Conservation (phyloP, 2,329 filamentous ascomycete species). For the Celoporthe dispersa region DNA sequence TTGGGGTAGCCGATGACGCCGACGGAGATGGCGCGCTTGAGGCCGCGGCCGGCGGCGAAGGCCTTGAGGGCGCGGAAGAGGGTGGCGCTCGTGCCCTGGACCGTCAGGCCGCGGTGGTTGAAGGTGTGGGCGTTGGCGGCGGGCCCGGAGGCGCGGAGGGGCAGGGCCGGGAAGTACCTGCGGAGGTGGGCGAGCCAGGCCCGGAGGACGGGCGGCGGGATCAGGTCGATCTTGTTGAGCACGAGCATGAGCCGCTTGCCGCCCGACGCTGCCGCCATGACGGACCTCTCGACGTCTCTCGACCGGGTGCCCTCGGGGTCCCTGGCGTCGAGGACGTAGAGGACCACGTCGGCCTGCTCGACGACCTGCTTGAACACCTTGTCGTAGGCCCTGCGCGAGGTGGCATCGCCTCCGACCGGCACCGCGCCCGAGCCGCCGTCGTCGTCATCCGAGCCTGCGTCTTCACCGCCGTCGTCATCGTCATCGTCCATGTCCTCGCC, state of each 20-base stretch:
- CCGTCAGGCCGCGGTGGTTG: slow-evolving; percentile 87
- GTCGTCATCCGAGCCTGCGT: slow-evolving; percentile 58
- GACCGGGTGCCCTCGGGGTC: slow-evolving; percentile 91
- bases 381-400: slow-evolving; percentile 86
- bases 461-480: slow-evolving; percentile 30
- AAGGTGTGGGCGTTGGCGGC: slow-evolving; percentile 88
- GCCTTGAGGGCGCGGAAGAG: slow-evolving; percentile 90
- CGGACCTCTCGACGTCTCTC: slow-evolving; percentile 84
- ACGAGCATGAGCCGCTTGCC: slow-evolving; percentile 89
- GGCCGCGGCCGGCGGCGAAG: slow-evolving; percentile 78
- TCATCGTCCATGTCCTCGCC: slow-evolving; percentile 57
- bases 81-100: slow-evolving; percentile 81
- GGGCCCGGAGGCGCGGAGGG: slow-evolving; percentile 80
- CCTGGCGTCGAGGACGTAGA: slow-evolving; percentile 91
- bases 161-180: slow-evolving; percentile 88
- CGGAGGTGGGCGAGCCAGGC: slow-evolving; percentile 84
- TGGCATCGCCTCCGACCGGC: slow-evolving; percentile 56
- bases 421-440: slow-evolving; percentile 55
- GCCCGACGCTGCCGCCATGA: slow-evolving; percentile 84
- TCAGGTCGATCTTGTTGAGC: slow-evolving; percentile 93
- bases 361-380: slow-evolving; percentile 95
- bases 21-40: slow-evolving; percentile 88
- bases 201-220: slow-evolving; percentile 80
- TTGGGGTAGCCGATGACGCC: slow-evolving; percentile 96
- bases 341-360: slow-evolving; percentile 84